These are phyloP conservation scores for Parmelia sp. DNA, from an alignment of 495 filamentous ascomycete genomes.

Conservation along the genomic window DNA sequence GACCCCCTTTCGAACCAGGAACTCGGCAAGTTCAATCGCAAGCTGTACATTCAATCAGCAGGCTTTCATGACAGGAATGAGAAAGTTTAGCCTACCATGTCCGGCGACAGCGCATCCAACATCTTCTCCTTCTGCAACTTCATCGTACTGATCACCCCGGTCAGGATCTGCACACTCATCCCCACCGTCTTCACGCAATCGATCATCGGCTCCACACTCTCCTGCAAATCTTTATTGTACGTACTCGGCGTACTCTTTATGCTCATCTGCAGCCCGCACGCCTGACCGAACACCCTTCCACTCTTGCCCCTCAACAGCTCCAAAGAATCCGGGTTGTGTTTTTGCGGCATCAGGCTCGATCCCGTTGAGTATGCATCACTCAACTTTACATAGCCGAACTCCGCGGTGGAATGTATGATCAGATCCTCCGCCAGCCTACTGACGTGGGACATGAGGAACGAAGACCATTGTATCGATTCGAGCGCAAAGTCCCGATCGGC, in stretches of 20 bases:
- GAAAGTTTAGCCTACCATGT: slow-evolving; percentile 64
- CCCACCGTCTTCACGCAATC: slow-evolving; percentile 81
- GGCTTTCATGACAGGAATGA: background rate
- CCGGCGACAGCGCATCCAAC: slow-evolving; percentile 64
- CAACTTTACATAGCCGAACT: slow-evolving; percentile 65
- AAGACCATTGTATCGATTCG: slow-evolving; percentile 86
- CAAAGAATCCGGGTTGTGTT: slow-evolving; percentile 70
- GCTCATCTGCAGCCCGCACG: slow-evolving; percentile 82
- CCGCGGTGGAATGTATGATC: slow-evolving; percentile 64
- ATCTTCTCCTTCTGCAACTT: slow-evolving; percentile 67
- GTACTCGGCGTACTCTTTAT: slow-evolving; percentile 84
- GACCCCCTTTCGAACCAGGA: slow-evolving; percentile 83
- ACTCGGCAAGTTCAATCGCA: slow-evolving; percentile 81
- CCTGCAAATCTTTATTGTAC: slow-evolving; percentile 95
- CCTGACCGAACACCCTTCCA: slow-evolving; percentile 78
- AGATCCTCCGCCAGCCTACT: slow-evolving; percentile 78
- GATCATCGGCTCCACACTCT: slow-evolving; percentile 80
- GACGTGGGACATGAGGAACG: slow-evolving; percentile 79
- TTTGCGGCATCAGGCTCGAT: slow-evolving; percentile 77
- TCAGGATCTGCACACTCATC: slow-evolving; percentile 82
- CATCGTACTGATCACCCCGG: slow-evolving; percentile 64
- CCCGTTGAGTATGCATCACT: slow-evolving; percentile 73
- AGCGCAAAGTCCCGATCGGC: slow-evolving; percentile 84
- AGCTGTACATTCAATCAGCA: background rate
- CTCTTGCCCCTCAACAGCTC: slow-evolving; percentile 86